Conservation (phyloP, 768 basidiomycete species). For the Hysterangium stoloniferum region DNA sequence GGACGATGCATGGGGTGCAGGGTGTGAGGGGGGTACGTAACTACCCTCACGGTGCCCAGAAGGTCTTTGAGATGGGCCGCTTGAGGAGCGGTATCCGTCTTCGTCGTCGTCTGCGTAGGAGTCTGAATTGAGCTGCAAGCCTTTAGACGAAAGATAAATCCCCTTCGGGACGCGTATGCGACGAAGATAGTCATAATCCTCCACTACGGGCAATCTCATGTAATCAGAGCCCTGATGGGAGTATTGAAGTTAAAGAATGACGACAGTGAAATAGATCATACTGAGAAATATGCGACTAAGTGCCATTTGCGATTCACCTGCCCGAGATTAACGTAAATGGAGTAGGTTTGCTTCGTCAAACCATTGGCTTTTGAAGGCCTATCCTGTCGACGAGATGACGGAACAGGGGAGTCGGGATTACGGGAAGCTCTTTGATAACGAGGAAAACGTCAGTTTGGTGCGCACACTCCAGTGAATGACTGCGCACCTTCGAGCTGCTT, state of each 20-base stretch:
- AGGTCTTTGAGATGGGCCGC: constrained; percentile 9
- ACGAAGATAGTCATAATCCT: constrained; percentile 67
- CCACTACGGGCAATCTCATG: constrained; percentile 59
- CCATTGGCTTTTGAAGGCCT: constrained; percentile 72
- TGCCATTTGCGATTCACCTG: constrained; percentile 67
- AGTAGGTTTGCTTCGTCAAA: constrained; percentile 83
- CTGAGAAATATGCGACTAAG: constrained; percentile 76
- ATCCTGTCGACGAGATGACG: constrained; percentile 58
- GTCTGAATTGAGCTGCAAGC: constrained; percentile 31
- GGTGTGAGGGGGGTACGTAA: constrained; percentile 14
- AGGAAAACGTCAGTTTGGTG: background rate
- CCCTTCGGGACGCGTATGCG: constrained; percentile 59
- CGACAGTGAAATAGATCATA: constrained; percentile 26
- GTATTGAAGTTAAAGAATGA: background rate
- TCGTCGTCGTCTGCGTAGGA: constrained; percentile 21
- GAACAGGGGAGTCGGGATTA: constrained; percentile 52
- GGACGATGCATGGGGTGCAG: constrained; percentile 10
- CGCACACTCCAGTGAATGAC: background rate
- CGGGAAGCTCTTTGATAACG: constrained; percentile 38
- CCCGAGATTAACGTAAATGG: constrained; percentile 61
- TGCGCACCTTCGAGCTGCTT: constrained; percentile 63
- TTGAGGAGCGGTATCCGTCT: constrained; percentile 14
- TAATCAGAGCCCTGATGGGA: constrained; percentile 60
- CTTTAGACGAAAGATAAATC: constrained; percentile 67
- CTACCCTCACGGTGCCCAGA: constrained; percentile 7